Evolutionary conservation across 1,284 basidiomycete species (phyloP), one percentile per base, ranked within the genome.

Genomic region (Ustilago nuda): DNA sequence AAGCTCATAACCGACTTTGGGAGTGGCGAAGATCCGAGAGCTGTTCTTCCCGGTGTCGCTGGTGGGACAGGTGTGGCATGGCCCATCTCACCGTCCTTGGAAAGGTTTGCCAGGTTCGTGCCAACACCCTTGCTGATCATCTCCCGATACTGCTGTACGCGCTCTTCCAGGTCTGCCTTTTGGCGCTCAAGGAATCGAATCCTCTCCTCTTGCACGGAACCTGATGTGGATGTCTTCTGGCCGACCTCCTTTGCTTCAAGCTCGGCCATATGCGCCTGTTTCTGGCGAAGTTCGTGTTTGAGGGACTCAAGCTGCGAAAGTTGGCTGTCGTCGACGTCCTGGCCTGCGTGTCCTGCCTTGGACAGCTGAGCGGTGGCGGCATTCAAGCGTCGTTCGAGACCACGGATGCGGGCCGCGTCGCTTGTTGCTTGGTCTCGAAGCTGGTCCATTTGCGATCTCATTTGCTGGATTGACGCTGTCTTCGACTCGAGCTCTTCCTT

Each of bases 91-190:
- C 30, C 61, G 17, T 56, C 48, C 41, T 58, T 63, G 23, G 65
- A 68, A 15, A 76, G 43, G 32, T 66, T 68, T 19, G 74, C 66
- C 17, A 72, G 63, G 54, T 66, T 76, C 39, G 66, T 67, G 43
- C 74, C 70, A 3, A 72, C 66, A 17, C 69, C 74, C 19, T 64
- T 66, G 58, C 66, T 66, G 68, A 76, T 76, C 66, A 76, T 66
- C 57, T 76, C 64, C 46, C 75, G 75, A 43, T 77, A 77, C 48
- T 77, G 71, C 36, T 67, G 64, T 4, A 77, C 67, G 2, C 75
- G 61, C 36, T 71, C 60, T 35, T 77, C 70, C 3, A 77, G 71
- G 56, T 73, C 71, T 52, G 55, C 53, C 50, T 77, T 77, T 17
- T 73, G 70, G 3, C 59, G 57, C 41, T 66, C 58, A 27, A 77